Evolutionary conservation across 768 basidiomycete genomes (phyloP).

Genomic region (Leccinum olivaceopallidum): DNA sequence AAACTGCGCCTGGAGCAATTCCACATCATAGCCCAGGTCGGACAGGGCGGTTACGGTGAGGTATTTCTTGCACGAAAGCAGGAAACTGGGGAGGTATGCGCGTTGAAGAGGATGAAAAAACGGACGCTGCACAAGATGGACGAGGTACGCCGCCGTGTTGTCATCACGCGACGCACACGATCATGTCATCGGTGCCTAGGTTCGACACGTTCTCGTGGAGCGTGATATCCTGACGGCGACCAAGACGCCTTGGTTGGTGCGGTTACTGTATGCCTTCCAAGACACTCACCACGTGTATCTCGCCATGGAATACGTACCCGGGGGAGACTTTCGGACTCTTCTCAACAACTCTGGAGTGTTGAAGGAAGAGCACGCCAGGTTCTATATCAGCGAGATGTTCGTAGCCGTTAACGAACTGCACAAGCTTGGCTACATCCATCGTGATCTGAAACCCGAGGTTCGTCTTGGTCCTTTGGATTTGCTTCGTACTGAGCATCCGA

Average conservation of each 20-base stretch:
- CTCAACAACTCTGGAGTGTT: conserved; percentile 97
- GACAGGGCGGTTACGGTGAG: conserved; percentile 98
- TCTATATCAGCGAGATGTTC: conserved; percentile 99
- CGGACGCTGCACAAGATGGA: conserved; percentile 97
- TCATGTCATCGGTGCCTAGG: conserved; percentile 42
- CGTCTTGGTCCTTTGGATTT: conserved; percentile 15
- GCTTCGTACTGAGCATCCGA: background rate
- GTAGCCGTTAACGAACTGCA: conserved; percentile 91
- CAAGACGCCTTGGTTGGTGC: conserved; percentile 96
- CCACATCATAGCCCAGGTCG: conserved; percentile 97
- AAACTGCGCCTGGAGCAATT: conserved; percentile 95
- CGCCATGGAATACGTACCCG: conserved; percentile 99
- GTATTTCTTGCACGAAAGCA: conserved; percentile 95
- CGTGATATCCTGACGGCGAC: conserved; percentile 97
- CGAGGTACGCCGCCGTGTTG: conserved; percentile 56
- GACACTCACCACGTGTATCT: conserved; percentile 89
- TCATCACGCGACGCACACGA: background rate
- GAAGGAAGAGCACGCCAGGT: conserved; percentile 95
- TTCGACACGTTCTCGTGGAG: conserved; percentile 97
- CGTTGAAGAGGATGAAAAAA: conserved; percentile 97
- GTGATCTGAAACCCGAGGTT: conserved; percentile 97
- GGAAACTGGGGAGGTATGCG: conserved; percentile 95
- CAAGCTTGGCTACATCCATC: conserved; percentile 97
- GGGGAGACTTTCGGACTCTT: conserved; percentile 96
- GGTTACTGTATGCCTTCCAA: conserved; percentile 95